Conservation (phyloP, 140 eudicot genomes). For the Senecio squalidus region DNA sequence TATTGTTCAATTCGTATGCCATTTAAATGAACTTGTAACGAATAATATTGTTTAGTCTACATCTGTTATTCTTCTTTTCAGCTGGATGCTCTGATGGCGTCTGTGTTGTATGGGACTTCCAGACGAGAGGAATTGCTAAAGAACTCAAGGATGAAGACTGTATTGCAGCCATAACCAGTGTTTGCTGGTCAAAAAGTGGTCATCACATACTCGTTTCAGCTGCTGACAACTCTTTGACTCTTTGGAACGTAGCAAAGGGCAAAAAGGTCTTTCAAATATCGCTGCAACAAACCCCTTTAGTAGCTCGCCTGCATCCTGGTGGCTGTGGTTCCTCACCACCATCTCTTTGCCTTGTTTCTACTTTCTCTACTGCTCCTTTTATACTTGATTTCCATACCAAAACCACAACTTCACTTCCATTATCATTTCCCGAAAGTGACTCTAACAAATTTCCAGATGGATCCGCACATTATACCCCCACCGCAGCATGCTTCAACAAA, state of each 20-base stretch:
- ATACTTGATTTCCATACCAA: constrained; percentile 53
- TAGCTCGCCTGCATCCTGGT: constrained; percentile 67
- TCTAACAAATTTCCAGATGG: constrained; percentile 60
- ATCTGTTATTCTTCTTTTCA: constrained; percentile 11
- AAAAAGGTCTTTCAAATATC: constrained; percentile 49
- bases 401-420: constrained; percentile 54
- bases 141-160: constrained; percentile 66
- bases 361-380: constrained; percentile 79
- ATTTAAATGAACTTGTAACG: neutral
- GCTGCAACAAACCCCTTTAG: constrained; percentile 63
- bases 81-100: constrained; percentile 96
- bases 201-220: constrained; percentile 77
- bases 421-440: constrained; percentile 42
- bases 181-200: constrained; percentile 85
- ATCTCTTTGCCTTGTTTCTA: constrained; percentile 66
- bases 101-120: constrained; percentile 83
- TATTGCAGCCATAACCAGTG: constrained; percentile 62
- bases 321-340: constrained; percentile 59
- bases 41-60: too few species aligned
- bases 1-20: neutral
- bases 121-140: constrained; percentile 66
- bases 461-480: constrained; percentile 58
- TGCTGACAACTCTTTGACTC: constrained; percentile 69
- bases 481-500: constrained; percentile 83
- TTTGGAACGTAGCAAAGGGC: constrained; percentile 84